Conservation (phyloP, 805 yeast species). For the Limtongozyma cylindracea region DNA sequence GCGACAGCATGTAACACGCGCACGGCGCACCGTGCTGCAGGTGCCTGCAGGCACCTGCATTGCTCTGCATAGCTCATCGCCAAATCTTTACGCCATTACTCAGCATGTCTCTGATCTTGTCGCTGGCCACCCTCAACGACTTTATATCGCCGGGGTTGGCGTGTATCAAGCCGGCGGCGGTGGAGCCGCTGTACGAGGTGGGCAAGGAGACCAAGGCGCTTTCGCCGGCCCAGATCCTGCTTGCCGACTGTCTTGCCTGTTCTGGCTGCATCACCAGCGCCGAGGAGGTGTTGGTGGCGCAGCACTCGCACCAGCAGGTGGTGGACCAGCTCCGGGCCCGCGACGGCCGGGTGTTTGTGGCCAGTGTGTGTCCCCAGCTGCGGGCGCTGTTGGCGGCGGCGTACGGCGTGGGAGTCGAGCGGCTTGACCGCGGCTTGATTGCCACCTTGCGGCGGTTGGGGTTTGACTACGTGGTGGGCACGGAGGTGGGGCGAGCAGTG, state of each 20-base stretch:
- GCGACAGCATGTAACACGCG: too few relatives aligned
- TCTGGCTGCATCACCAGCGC: constrained; percentile 94
- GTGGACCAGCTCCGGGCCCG: constrained; percentile 23
- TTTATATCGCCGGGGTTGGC: constrained; percentile 89
- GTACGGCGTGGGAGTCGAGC: constrained; percentile 20
- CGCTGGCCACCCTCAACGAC: constrained; percentile 82
- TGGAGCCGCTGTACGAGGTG: constrained; percentile 11
- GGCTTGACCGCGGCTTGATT: constrained; percentile 35
- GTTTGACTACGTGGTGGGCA: constrained; percentile 56
- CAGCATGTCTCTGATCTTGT: constrained; percentile 62
- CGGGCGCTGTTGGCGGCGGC: constrained; percentile 65
- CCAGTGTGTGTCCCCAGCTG: constrained; percentile 68
- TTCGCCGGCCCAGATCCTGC: constrained; percentile 64
- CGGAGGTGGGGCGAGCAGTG: constrained; percentile 55
- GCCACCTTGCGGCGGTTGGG: constrained; percentile 32
- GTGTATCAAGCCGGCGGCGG: constrained; percentile 67
- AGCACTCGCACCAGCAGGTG: constrained; percentile 71
- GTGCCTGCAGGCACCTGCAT: too few relatives aligned
- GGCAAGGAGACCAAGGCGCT: constrained; percentile 19
- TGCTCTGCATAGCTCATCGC: too few relatives aligned
- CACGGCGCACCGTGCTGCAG: too few relatives aligned
- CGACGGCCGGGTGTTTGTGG: constrained; percentile 24
- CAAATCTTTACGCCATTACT: background rate
- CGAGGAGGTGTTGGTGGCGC: constrained; percentile 80
- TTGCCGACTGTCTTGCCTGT: constrained; percentile 89